Conservation (phyloP, 148 eudicot genomes). For the Rhododendron kiyosumense region DNA sequence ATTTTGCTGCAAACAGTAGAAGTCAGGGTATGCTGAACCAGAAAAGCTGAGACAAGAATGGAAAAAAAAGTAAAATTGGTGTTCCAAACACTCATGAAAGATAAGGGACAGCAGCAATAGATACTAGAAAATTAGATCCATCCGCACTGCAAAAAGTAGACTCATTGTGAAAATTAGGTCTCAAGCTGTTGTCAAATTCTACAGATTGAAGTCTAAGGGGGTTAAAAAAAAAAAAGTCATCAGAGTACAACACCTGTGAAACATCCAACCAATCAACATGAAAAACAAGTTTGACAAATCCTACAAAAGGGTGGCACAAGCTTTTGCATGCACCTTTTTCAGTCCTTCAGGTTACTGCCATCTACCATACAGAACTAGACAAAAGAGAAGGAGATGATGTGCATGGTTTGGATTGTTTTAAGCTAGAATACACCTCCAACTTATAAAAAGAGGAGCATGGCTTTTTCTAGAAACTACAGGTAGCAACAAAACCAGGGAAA, state of each 20-base stretch:
- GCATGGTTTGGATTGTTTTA: not conserved
- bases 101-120: not conserved
- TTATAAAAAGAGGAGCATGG: not conserved
- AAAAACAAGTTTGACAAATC: not conserved
- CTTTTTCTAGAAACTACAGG: conserved; percentile 2
- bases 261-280: not conserved
- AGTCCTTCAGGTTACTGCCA: not conserved
- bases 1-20: not conserved
- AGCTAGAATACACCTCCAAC: not conserved
- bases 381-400: not conserved
- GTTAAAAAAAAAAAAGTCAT: not conserved
- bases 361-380: not conserved
- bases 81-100: conserved; percentile 13
- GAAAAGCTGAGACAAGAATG: not conserved
- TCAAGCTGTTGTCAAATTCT: not conserved
- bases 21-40: not conserved
- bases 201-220: not conserved
- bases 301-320: not conserved
- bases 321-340: not conserved
- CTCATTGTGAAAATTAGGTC: not conserved
- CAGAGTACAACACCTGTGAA: not conserved
- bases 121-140: not conserved
- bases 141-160: not conserved
- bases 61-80: not conserved
- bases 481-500: conserved; percentile 4